These are phyloP conservation scores for Pseudogymnoascus sp. DNA, from an alignment of 2,329 filamentous ascomycete species.

Conservation along the genomic window DNA sequence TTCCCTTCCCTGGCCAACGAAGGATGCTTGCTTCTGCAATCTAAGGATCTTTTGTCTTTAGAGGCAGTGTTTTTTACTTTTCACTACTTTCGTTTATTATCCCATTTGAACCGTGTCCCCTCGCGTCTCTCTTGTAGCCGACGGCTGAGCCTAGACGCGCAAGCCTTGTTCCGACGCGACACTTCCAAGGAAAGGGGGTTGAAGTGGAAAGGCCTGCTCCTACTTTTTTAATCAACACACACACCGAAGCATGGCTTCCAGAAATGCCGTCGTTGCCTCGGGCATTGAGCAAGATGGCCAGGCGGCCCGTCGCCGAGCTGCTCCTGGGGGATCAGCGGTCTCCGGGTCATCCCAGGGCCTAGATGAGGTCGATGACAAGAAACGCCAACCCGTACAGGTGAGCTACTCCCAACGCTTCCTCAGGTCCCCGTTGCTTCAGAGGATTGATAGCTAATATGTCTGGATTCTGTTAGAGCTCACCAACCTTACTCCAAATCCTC, in stretches of 20 bases:
- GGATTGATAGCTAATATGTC: conserved; percentile 20
- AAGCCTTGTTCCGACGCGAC: conserved; percentile 2
- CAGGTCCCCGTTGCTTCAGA: neutral
- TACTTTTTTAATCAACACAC: neutral
- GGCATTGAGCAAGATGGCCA: conserved; percentile 48
- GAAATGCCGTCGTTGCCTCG: conserved; percentile 47
- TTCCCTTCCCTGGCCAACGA: neutral
- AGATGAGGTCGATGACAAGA: conserved; percentile 47
- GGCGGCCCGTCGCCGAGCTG: conserved; percentile 47
- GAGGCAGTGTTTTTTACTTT: neutral
- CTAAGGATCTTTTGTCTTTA: neutral
- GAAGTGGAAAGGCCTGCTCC: neutral
- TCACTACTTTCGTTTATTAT: conserved; percentile 2
- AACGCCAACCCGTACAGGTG: conserved; percentile 50
- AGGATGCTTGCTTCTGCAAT: neutral
- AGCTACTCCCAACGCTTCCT: conserved; percentile 10
- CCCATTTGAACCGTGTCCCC: neutral
- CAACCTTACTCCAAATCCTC: conserved; percentile 53
- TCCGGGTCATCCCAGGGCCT: conserved; percentile 28
- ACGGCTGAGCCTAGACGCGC: conserved; percentile 6
- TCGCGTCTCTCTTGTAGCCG: neutral
- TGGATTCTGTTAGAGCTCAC: conserved; percentile 31
- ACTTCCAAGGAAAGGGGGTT: neutral
- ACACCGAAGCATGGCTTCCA: conserved; percentile 25
- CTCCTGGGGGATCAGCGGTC: conserved; percentile 33